A percentile compares a stretch with the other conserved stretches of the same genome.
Conservation (phyloP, 768 basidiomycete genomes). For the Cystofilobasidium bisporidii region DNA sequence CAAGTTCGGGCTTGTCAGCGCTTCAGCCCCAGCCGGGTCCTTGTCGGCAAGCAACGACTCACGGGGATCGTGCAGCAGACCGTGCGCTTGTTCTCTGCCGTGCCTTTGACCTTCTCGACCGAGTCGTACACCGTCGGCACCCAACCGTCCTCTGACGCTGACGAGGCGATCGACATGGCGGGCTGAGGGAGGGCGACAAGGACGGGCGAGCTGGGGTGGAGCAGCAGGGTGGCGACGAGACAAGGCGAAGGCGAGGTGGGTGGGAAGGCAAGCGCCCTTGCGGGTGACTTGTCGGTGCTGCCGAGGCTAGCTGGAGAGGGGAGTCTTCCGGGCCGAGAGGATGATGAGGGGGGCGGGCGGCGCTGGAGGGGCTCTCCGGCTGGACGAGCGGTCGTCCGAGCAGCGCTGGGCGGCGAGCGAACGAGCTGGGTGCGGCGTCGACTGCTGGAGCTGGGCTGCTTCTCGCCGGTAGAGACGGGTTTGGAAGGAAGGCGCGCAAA, state of each 20-base stretch:
- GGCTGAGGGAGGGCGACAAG: not conserved
- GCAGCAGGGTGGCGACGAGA: not conserved
- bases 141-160: conserved; percentile 16
- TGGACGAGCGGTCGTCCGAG: too few relatives aligned
- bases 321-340: too few relatives aligned
- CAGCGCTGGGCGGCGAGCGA: too few relatives aligned
- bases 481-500: too few relatives aligned
- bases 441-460: too few relatives aligned
- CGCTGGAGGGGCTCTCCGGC: too few relatives aligned
- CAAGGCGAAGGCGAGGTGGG: not conserved
- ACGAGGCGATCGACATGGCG: conserved; percentile 7
- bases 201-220: not conserved
- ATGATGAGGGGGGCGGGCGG: too few relatives aligned
- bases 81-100: conserved; percentile 10
- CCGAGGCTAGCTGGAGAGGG: not conserved
- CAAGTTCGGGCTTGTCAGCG: conserved; percentile 11
- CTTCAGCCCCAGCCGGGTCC: too few relatives aligned
- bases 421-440: too few relatives aligned
- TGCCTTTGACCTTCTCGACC: conserved; percentile 14
- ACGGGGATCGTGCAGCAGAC: conserved; percentile 13
- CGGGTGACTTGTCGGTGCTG: not conserved
- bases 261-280: conserved; percentile 4
- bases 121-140: not conserved
- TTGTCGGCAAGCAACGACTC: not conserved
- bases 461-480: too few relatives aligned